Evolutionary conservation across 163 green algal genomes (phyloP).

Genomic region (Prototheca wickerhamii): DNA sequence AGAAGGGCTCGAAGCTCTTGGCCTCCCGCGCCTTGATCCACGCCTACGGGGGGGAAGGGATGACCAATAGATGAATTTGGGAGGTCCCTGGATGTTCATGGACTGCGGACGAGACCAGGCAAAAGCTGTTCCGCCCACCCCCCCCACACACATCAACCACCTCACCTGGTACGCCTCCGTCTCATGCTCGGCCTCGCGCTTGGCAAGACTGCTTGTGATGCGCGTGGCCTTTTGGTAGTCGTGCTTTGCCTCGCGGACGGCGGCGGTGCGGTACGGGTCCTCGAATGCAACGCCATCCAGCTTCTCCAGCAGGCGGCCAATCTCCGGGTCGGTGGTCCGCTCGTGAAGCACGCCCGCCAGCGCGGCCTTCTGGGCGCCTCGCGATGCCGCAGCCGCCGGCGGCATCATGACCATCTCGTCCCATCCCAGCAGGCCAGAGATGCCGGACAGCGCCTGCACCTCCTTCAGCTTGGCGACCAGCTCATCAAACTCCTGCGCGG

Average conservation of each 20-base stretch:
- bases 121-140: slow-evolving; percentile 4
- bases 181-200: slow-evolving; percentile 57
- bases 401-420: slow-evolving; percentile 73
- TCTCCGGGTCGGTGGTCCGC: slow-evolving; percentile 37
- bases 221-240: slow-evolving; percentile 39
- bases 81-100: too few relatives aligned
- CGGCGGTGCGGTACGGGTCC: slow-evolving; percentile 8
- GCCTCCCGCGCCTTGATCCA: slow-evolving; percentile 62
- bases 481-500: neutral
- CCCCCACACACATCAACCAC: neutral
- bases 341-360: slow-evolving; percentile 65
- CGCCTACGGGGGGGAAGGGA: slow-evolving; percentile 3
- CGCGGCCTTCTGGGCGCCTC: slow-evolving; percentile 49
- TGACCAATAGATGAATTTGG: too few relatives aligned
- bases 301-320: slow-evolving; percentile 45
- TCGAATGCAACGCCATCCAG: slow-evolving; percentile 23
- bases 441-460: slow-evolving; percentile 42
- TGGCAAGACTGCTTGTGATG: slow-evolving; percentile 57
- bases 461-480: slow-evolving; percentile 41
- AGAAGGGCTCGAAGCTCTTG: slow-evolving; percentile 61
- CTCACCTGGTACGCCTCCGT: slow-evolving; percentile 44
- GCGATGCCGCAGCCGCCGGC: slow-evolving; percentile 23
- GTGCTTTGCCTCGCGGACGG: slow-evolving; percentile 16
- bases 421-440: slow-evolving; percentile 61
- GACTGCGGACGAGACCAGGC: neutral